Conservation (phyloP, 768 basidiomycete species). For the Mycena floridula region DNA sequence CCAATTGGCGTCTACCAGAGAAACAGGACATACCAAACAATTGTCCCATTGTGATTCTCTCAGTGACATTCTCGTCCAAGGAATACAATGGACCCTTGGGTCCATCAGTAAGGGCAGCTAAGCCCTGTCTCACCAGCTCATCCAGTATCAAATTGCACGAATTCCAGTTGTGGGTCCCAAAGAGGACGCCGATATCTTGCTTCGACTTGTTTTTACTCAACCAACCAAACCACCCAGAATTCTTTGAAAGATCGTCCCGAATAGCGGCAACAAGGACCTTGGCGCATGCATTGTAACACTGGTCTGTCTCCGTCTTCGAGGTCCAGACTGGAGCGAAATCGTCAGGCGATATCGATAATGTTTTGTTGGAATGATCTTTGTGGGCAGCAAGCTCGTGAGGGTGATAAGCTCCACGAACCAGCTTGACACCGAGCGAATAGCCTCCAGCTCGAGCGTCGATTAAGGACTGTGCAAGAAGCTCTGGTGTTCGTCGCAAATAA, state of each 20-base stretch:
- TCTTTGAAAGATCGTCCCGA: constrained; percentile 37
- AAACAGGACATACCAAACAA: constrained; percentile 57
- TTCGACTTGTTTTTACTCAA: constrained; percentile 9
- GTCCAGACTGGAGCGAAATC: constrained; percentile 60
- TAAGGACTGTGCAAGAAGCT: constrained; percentile 61
- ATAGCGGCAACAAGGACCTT: constrained; percentile 50
- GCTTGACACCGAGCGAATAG: constrained; percentile 83
- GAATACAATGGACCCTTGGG: constrained; percentile 21
- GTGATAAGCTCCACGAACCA: constrained; percentile 92
- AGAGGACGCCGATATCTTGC: constrained; percentile 55
- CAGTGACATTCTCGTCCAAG: constrained; percentile 50
- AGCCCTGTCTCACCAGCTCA: constrained; percentile 48
- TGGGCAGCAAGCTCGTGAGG: constrained; percentile 61
- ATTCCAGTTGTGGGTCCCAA: constrained; percentile 83
- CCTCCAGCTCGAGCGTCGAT: constrained; percentile 55
- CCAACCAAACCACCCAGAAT: background rate
- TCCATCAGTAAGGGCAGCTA: constrained; percentile 35
- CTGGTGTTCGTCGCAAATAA: constrained; percentile 44
- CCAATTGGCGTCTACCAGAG: background rate
- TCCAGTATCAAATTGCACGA: constrained; percentile 59
- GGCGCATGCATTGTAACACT: constrained; percentile 61
- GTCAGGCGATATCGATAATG: constrained; percentile 53
- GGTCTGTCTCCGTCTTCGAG: constrained; percentile 67
- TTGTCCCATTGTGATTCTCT: constrained; percentile 72
- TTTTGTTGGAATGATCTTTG: constrained; percentile 13